Conservation (phyloP, 2,329 filamentous ascomycete genomes). For the Grosmannia penicillata region DNA sequence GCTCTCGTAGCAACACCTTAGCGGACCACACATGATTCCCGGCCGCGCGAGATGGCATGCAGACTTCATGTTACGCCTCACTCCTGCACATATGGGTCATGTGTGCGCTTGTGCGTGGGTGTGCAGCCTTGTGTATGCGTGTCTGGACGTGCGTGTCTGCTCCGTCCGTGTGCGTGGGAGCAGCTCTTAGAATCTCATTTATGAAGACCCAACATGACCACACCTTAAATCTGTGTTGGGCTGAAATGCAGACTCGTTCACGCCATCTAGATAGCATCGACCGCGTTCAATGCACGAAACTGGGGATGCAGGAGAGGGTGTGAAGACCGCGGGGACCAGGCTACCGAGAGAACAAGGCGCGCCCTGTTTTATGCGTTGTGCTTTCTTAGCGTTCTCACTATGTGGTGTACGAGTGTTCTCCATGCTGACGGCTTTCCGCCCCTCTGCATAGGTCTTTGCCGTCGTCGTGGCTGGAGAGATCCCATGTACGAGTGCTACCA, state of each 20-base stretch:
- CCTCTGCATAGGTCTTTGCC: constrained; percentile 60
- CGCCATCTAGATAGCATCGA: constrained; percentile 11
- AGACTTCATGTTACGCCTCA: too few relatives aligned
- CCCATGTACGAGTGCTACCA: constrained; percentile 76
- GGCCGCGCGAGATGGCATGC: too few relatives aligned
- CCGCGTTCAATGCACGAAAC: too few relatives aligned
- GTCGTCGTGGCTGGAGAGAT: constrained; percentile 84
- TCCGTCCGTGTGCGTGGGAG: neutral
- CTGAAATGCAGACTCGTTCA: constrained; percentile 19
- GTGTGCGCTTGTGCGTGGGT: neutral
- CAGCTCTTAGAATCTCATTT: too few relatives aligned
- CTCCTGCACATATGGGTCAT: too few relatives aligned
- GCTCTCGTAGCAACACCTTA: too few relatives aligned
- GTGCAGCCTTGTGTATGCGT: too few relatives aligned
- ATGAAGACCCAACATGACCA: constrained; percentile 1
- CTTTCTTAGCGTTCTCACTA: too few relatives aligned
- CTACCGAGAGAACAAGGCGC: neutral
- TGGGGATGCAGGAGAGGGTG: constrained; percentile 1
- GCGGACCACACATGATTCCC: too few relatives aligned
- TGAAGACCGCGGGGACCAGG: too few relatives aligned
- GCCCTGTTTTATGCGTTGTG: too few relatives aligned
- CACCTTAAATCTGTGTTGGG: constrained; percentile 14
- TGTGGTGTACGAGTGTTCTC: neutral
- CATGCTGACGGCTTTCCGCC: neutral
- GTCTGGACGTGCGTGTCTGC: too few relatives aligned